Evolutionary conservation across 805 yeast genomes (phyloP).

Genomic region (Spathaspora hagerdaliae): DNA sequence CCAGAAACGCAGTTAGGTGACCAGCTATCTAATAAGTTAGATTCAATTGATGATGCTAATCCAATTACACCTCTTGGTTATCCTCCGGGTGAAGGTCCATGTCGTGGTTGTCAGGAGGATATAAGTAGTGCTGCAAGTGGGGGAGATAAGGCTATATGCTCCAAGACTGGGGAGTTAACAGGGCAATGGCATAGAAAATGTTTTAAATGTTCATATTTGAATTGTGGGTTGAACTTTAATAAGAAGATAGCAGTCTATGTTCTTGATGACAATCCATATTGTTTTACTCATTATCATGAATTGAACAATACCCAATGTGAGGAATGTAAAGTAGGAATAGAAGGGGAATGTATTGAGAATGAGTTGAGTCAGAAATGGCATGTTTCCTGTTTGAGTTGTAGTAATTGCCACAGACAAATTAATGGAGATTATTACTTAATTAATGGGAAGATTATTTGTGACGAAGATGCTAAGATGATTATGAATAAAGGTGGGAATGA

Average conservation of each 20-base stretch:
- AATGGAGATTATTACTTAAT: conserved; percentile 52
- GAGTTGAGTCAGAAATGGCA: conserved; percentile 74
- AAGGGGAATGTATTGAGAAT: conserved; percentile 85
- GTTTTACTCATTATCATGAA: conserved; percentile 72
- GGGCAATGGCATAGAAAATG: conserved; percentile 96
- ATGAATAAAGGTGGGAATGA: conserved; percentile 23
- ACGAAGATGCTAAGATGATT: conserved; percentile 33
- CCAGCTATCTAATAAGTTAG: neutral
- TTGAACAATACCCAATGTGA: conserved; percentile 73
- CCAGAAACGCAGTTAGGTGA: neutral
- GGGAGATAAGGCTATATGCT: conserved; percentile 60
- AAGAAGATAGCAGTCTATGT: conserved; percentile 72
- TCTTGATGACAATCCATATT: conserved; percentile 73
- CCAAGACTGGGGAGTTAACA: conserved; percentile 77
- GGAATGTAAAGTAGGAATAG: conserved; percentile 71
- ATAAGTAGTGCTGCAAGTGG: conserved; percentile 42
- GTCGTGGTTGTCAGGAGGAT: conserved; percentile 64
- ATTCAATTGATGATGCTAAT: neutral
- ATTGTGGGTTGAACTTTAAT: conserved; percentile 55
- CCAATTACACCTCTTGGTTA: conserved; percentile 11
- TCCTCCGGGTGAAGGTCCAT: conserved; percentile 72
- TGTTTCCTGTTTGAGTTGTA: conserved; percentile 65
- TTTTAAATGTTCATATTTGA: conserved; percentile 57
- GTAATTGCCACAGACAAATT: conserved; percentile 50
- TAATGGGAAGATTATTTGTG: conserved; percentile 50